Evolutionary conservation across 768 basidiomycete genomes (phyloP).

Genomic region (Psilocybe azurescens): DNA sequence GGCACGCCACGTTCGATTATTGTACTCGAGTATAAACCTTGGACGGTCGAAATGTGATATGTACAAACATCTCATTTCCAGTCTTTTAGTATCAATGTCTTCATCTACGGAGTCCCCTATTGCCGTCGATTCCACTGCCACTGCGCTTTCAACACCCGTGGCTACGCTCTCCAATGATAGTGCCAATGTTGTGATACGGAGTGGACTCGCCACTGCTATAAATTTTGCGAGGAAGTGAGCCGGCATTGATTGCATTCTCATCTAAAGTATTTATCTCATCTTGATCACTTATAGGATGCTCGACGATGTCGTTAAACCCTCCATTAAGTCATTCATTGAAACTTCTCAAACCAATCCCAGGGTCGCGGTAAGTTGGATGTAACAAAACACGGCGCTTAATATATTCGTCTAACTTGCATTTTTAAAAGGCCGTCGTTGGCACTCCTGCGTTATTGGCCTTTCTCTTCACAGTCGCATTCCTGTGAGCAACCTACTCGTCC

Average conservation of each 20-base stretch:
- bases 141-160: neutral
- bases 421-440: slow-evolving; percentile 14
- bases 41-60: too few relatives aligned
- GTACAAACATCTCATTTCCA: too few relatives aligned
- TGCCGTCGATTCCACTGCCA: neutral
- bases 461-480: slow-evolving; percentile 14
- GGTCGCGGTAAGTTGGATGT: slow-evolving; percentile 15
- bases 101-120: neutral
- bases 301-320: slow-evolving; percentile 23
- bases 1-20: too few relatives aligned
- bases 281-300: slow-evolving; percentile 10
- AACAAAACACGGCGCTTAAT: neutral
- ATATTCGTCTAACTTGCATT: neutral
- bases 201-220: neutral
- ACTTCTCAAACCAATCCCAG: slow-evolving; percentile 21
- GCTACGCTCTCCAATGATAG: neutral
- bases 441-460: slow-evolving; percentile 23
- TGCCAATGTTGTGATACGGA: neutral
- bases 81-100: too few relatives aligned
- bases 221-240: slow-evolving; percentile 2
- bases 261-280: neutral
- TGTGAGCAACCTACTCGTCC: slow-evolving; percentile 13
- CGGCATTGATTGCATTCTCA: neutral
- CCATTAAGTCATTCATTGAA: slow-evolving; percentile 17
- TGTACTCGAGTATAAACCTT: too few relatives aligned